These are phyloP conservation scores for Neoboletus subvelutipes DNA, from an alignment of 768 basidiomycete genomes.

Conservation along the genomic window DNA sequence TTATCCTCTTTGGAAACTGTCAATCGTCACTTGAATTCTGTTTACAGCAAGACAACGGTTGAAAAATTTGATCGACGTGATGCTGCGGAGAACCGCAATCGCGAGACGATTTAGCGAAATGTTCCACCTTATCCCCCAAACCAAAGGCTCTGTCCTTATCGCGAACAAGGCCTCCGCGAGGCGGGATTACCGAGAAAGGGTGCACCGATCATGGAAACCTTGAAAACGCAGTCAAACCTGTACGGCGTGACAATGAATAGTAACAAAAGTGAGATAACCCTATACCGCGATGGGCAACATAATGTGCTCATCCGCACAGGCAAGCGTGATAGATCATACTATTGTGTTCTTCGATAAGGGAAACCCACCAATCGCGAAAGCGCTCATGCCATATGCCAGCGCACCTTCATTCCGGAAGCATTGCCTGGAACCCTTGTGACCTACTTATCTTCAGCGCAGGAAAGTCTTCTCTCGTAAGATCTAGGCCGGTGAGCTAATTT, in stretches of 20 bases:
- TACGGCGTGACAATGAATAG: not conserved
- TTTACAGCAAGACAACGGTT: constrained; percentile 3
- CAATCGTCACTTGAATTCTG: not conserved
- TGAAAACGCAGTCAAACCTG: not conserved
- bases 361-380: constrained; percentile 28
- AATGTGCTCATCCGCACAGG: not conserved
- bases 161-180: constrained; percentile 4
- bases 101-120: constrained; percentile 5
- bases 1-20: constrained; percentile 12
- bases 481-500: constrained; percentile 17
- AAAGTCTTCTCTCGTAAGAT: not conserved
- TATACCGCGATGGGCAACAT: not conserved
- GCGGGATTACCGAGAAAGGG: not conserved
- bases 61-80: constrained; percentile 11
- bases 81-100: constrained; percentile 14
- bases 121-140: constrained; percentile 22
- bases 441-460: constrained; percentile 7
- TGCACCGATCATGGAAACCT: not conserved
- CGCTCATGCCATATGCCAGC: constrained; percentile 8
- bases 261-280: constrained; percentile 1
- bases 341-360: constrained; percentile 6
- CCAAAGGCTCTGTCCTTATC: constrained; percentile 25
- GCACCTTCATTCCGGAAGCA: constrained; percentile 17
- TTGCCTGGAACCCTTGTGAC: constrained; percentile 10
- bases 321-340: constrained; percentile 2